Evolutionary conservation across 1,139 yeast genomes (phyloP).

Genomic region (Candida tetrigidarum): DNA sequence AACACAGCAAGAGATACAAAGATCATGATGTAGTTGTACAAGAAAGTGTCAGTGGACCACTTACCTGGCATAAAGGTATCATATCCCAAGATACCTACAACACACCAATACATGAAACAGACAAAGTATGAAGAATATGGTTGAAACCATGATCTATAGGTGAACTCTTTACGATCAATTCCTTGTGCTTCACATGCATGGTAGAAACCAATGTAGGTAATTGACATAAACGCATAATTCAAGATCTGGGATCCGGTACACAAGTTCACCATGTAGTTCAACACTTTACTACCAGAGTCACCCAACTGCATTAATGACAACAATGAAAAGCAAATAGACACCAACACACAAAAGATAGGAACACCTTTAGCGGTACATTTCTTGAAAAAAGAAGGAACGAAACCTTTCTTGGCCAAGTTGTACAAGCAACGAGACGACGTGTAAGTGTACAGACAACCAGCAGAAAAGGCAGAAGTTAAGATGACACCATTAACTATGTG

Average conservation of each 20-base stretch:
- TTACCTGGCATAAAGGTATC: slow-evolving; percentile 39
- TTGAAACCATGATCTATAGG: slow-evolving; percentile 33
- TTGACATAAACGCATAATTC: slow-evolving; percentile 34
- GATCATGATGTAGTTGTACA: slow-evolving; percentile 42
- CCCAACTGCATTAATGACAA: slow-evolving; percentile 32
- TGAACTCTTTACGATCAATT: slow-evolving; percentile 36
- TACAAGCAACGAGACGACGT: slow-evolving; percentile 48
- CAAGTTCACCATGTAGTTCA: slow-evolving; percentile 31
- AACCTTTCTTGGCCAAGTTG: slow-evolving; percentile 43
- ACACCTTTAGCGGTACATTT: slow-evolving; percentile 32
- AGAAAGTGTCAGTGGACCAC: slow-evolving; percentile 37
- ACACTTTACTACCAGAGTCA: slow-evolving; percentile 27
- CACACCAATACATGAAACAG: slow-evolving; percentile 30
- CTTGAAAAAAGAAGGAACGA: slow-evolving; percentile 40
- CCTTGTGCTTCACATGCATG: slow-evolving; percentile 39
- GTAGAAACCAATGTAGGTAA: slow-evolving; percentile 29
- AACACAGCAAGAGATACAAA: slow-evolving; percentile 38
- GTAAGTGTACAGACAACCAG: slow-evolving; percentile 49
- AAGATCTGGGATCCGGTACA: slow-evolving; percentile 29
- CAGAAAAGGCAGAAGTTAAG: slow-evolving; percentile 41
- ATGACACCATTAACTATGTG: slow-evolving; percentile 41
- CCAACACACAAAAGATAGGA: slow-evolving; percentile 29
- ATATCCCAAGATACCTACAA: slow-evolving; percentile 46
- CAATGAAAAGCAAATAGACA: slow-evolving; percentile 30
- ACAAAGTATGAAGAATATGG: slow-evolving; percentile 41